A percentile compares a stretch with the other conserved stretches of the same genome.
Conservation (phyloP, 495 filamentous ascomycete genomes). For the Aspergillus bridgeri region DNA sequence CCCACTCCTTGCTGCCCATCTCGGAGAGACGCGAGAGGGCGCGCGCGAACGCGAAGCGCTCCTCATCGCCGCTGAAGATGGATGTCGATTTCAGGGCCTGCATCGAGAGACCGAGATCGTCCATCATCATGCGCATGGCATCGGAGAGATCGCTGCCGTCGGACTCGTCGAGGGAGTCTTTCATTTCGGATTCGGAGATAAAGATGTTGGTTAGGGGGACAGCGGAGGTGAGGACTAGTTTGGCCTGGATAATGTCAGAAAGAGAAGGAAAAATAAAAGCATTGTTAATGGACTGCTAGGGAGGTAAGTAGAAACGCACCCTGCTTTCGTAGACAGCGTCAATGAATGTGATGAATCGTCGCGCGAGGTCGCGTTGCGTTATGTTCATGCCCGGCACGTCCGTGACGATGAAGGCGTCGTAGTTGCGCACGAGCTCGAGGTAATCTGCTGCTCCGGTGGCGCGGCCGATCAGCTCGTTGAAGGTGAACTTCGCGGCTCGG, state of each 20-base stretch:
- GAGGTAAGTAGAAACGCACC: slow-evolving; percentile 33
- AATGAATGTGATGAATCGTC: slow-evolving; percentile 95
- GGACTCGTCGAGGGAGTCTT: slow-evolving; percentile 33
- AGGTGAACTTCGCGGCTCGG: slow-evolving; percentile 82
- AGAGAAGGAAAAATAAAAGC: background rate
- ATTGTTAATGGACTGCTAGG: no score
- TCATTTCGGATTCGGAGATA: slow-evolving; percentile 75
- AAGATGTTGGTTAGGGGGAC: slow-evolving; percentile 84
- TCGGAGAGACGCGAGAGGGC: slow-evolving; percentile 80
- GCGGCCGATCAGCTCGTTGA: slow-evolving; percentile 81
- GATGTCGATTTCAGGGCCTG: slow-evolving; percentile 77
- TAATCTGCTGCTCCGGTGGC: slow-evolving; percentile 94
- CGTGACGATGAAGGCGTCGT: slow-evolving; percentile 87
- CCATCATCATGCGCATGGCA: slow-evolving; percentile 87
- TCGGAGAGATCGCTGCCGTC: slow-evolving; percentile 66
- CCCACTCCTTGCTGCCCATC: slow-evolving; percentile 94
- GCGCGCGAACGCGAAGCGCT: slow-evolving; percentile 91
- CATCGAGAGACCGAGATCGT: slow-evolving; percentile 86
- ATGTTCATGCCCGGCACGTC: slow-evolving; percentile 90
- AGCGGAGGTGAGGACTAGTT: slow-evolving; percentile 86
- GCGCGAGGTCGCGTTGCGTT: slow-evolving; percentile 78
- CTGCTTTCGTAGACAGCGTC: slow-evolving; percentile 86
- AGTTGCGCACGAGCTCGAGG: slow-evolving; percentile 84
- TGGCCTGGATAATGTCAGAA: slow-evolving; percentile 54
- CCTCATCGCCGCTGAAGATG: slow-evolving; percentile 93